Evolutionary conservation across 352 stramenopile species (phyloP).

Genomic region (Phytopythium boreale): DNA sequence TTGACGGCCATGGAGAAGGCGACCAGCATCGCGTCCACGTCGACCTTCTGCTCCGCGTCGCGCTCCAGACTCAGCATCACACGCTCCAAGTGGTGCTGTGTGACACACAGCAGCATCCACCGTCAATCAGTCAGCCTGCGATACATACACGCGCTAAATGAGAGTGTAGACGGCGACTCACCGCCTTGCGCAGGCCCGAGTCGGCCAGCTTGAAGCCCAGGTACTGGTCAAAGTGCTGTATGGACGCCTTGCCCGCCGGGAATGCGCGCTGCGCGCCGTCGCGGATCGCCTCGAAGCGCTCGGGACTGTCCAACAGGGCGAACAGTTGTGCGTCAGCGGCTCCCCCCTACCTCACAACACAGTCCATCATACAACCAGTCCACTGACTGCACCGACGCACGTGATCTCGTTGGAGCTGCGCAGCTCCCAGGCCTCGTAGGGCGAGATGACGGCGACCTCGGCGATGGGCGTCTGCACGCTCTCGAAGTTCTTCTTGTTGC

Average conservation of each 20-base stretch:
- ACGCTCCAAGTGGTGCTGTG: conserved; percentile 75
- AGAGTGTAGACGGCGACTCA: conserved; percentile 10
- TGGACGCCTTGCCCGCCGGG: conserved; percentile 53
- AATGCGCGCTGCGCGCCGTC: conserved; percentile 52
- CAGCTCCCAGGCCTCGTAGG: conserved; percentile 84
- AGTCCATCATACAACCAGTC: not conserved
- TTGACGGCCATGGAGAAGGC: conserved; percentile 85
- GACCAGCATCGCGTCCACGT: conserved; percentile 72
- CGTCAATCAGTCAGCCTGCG: not conserved
- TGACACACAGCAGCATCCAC: not conserved
- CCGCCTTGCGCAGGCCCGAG: conserved; percentile 60
- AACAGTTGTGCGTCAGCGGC: not conserved
- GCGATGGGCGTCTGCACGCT: conserved; percentile 65
- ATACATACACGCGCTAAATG: not conserved
- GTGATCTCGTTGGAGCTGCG: conserved; percentile 78
- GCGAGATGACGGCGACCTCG: conserved; percentile 72
- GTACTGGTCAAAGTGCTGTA: conserved; percentile 81
- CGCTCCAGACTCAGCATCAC: conserved; percentile 65
- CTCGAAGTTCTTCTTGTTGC: conserved; percentile 82
- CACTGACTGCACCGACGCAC: conserved; percentile 20
- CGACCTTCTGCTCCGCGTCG: conserved; percentile 49
- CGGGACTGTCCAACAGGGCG: conserved; percentile 23
- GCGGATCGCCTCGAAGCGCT: conserved; percentile 49
- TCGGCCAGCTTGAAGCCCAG: conserved; percentile 62
- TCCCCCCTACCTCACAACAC: not conserved